Percentiles rank a stretch among this genome's conserved stretches.
Evolutionary conservation across 306 rosid genomes (phyloP).

Genomic region (Vigna reflexopilosa): DNA sequence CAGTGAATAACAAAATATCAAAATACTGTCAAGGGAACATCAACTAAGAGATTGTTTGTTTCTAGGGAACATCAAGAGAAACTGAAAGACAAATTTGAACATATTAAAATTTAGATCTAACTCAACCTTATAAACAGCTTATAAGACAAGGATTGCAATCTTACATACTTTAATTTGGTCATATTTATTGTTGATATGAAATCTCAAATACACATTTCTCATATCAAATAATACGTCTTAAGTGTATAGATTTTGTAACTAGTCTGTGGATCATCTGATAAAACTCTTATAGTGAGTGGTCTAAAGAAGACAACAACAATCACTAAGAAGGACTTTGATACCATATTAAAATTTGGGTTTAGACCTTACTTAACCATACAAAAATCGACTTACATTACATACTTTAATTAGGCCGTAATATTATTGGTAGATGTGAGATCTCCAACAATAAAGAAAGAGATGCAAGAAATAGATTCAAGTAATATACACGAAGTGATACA

Average conservation of each 20-base stretch:
- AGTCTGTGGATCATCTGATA: too few relatives aligned
- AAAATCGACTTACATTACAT: too few relatives aligned
- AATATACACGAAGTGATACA: not conserved
- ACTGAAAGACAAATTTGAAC: slow-evolving; percentile 18
- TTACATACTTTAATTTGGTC: too few relatives aligned
- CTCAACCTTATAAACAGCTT: not conserved
- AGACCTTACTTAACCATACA: not conserved
- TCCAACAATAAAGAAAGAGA: slow-evolving; percentile 13
- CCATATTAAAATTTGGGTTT: not conserved
- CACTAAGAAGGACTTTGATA: not conserved
- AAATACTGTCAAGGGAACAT: slow-evolving; percentile 22
- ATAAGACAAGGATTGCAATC: too few relatives aligned
- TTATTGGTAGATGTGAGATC: not conserved
- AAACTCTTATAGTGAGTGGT: too few relatives aligned
- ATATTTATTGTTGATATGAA: too few relatives aligned
- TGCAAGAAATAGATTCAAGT: slow-evolving; percentile 8
- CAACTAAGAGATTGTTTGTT: slow-evolving; percentile 14
- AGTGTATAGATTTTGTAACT: too few relatives aligned
- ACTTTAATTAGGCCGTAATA: not conserved
- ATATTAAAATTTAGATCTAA: too few relatives aligned
- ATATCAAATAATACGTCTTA: too few relatives aligned
- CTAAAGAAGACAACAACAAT: too few relatives aligned
- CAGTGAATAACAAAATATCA: slow-evolving; percentile 3
- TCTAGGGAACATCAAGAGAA: slow-evolving; percentile 25
- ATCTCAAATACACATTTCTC: too few relatives aligned